phyloP scores from a whole-genome alignment of 306 rosid species.

The Corylus avellana region DNA sequence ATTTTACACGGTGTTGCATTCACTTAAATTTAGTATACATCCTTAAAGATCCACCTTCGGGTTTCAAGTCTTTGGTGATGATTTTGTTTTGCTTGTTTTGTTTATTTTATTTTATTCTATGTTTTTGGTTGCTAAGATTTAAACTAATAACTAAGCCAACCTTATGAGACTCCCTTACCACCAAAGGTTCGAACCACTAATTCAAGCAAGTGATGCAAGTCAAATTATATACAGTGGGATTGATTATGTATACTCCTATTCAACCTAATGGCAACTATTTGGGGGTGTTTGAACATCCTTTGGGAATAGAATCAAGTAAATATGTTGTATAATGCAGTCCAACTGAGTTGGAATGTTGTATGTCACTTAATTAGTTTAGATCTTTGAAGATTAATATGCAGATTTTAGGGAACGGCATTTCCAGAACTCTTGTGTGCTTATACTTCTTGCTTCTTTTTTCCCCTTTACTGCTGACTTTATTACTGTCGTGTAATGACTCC shows the following conservation, averaged over 20 bases:
- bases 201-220: not conserved
- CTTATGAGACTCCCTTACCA: not conserved
- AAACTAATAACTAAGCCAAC: not conserved
- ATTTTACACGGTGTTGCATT: not conserved
- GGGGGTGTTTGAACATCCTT: not conserved
- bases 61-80: constrained; percentile 1
- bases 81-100: not conserved
- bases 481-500: not conserved
- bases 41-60: not conserved
- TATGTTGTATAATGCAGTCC: not conserved
- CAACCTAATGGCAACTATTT: not conserved
- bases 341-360: not conserved
- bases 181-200: not conserved
- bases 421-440: too few species aligned
- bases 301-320: not conserved
- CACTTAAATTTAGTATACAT: not conserved
- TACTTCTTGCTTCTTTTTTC: not conserved
- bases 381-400: too few species aligned
- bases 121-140: not conserved
- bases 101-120: not conserved
- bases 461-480: not conserved
- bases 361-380: not conserved
- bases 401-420: too few species aligned
- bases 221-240: not conserved
- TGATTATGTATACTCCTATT: not conserved